Base-by-base conservation (phyloP, 208 protist species). In the Tetramitus jugosus region DNA sequence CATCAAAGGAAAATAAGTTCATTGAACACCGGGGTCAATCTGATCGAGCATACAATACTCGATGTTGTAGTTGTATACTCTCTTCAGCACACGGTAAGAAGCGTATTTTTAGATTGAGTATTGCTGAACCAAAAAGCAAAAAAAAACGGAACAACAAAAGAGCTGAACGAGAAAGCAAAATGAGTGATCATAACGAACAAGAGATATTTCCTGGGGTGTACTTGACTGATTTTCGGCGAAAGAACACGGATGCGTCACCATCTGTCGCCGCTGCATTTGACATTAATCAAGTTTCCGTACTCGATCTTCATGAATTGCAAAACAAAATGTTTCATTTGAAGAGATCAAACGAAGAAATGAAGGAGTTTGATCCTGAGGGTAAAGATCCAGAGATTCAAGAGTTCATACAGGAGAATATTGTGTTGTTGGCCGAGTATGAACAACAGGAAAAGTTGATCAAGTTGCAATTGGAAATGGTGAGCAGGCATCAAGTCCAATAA, bases 291-390 rank as follows among this genome's bases (percentile, higher is more conserved):
- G 10, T 56, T 26, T 56, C 49, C 10, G 14, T 20, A 10, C 14
- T 26, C 10, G 65, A 71, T 33, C 0, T 71, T 20, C 43, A 49
- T 35, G 65, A 71, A 33, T 49, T 42, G 31, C 26, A 1, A 17
- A 49, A 20, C 2, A 42, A 71, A n/a, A 71, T 77, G 4, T 49
- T 37, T 67, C 72, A 77, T 49, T 77, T 77, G n/a, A 39, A 67
- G 49, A n/a, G 72, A 60, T 77, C 72, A 14, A 77, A 77, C 31
- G 2, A 60, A 60, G 72, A 77, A 77, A 77, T 77, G 72, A n/a
- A 17, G 10, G 72, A 77, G 49, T 40, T 52, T 45, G 45, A 60
- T 52, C 35, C 40, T 46, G 31, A 49, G n/a, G 43, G 72, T 26
- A 8, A 77, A 49, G 72, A 77, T 49, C 2, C 2, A 10, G 72